Percentiles rank a stretch among this genome's conserved stretches.
Evolutionary conservation across 2,329 filamentous ascomycete genomes (phyloP).

Genomic region (Chaetomium strumarium): DNA sequence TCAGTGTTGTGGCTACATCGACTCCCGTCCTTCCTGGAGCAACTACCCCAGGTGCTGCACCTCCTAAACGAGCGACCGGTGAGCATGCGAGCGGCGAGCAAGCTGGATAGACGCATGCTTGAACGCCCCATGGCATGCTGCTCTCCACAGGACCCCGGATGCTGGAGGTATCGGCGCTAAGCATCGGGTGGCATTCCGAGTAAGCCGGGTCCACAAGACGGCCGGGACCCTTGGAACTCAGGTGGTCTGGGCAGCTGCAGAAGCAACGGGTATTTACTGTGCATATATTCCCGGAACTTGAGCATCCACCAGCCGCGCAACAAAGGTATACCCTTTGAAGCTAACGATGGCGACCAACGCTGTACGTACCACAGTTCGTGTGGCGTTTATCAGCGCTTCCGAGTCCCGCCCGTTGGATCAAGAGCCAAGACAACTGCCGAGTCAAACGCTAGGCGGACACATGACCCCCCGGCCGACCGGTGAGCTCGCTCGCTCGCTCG

Average conservation of each 20-base stretch:
- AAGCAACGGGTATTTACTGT: too few relatives aligned
- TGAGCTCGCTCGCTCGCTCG: conserved; percentile 1
- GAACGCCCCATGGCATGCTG: conserved; percentile 10
- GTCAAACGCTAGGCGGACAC: neutral
- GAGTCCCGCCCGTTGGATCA: neutral
- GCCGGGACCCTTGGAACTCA: neutral
- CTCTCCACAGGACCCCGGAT: neutral
- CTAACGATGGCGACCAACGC: too few relatives aligned
- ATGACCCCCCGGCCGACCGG: conserved; percentile 10
- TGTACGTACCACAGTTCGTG: too few relatives aligned
- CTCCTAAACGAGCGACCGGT: conserved; percentile 14
- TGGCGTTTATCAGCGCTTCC: too few relatives aligned
- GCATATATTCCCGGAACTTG: too few relatives aligned
- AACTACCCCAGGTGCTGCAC: neutral
- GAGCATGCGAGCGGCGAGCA: conserved; percentile 10
- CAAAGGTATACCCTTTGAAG: too few relatives aligned
- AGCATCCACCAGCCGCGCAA: too few relatives aligned
- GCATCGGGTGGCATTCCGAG: too few relatives aligned
- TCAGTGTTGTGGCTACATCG: neutral
- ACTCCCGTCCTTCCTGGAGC: conserved; percentile 2
- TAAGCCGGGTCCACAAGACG: too few relatives aligned
- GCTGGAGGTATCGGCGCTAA: conserved; percentile 9
- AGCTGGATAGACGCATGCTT: conserved; percentile 4
- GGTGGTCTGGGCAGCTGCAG: conserved; percentile 2
- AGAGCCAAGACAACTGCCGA: conserved; percentile 7